Percentiles rank a stretch among this genome's conserved stretches.
Conservation (phyloP, 129 eudicot genomes). For the Calendula officinalis region DNA sequence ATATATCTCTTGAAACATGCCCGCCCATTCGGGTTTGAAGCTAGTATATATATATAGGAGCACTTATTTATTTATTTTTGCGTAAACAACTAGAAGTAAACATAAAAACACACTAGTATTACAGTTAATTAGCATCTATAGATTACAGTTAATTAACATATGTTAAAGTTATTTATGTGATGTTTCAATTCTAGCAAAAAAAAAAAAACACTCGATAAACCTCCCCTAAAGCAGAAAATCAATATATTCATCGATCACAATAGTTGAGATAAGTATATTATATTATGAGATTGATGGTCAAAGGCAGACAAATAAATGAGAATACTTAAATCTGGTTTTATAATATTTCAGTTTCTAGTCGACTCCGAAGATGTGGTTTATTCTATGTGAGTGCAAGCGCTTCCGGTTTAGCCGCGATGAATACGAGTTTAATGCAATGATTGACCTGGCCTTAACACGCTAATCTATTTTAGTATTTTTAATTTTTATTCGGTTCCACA, state of each 20-base stretch:
- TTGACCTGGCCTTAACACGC: conserved; percentile 42
- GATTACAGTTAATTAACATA: no score
- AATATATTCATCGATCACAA: not conserved
- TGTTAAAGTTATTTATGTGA: no score
- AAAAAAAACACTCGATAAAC: no score
- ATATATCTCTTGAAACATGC: no score
- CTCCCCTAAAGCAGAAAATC: no score
- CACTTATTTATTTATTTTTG: no score
- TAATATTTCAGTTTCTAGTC: conserved; percentile 13
- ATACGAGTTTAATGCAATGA: conserved; percentile 47
- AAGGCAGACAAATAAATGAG: not conserved
- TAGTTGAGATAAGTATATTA: not conserved
- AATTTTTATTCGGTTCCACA: not conserved
- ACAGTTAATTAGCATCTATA: no score
- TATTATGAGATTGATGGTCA: not conserved
- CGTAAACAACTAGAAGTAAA: no score
- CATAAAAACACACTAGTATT: no score
- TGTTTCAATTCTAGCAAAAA: no score
- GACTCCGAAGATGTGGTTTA: conserved; percentile 19
- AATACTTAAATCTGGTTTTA: conserved; percentile 1
- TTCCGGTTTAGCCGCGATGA: conserved; percentile 40
- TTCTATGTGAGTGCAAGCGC: conserved; percentile 36
- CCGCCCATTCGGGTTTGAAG: no score
- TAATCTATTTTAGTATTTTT: not conserved
- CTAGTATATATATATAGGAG: no score